Conservation (phyloP, 805 yeast genomes). For the Saccharomyces kudriavzevii region DNA sequence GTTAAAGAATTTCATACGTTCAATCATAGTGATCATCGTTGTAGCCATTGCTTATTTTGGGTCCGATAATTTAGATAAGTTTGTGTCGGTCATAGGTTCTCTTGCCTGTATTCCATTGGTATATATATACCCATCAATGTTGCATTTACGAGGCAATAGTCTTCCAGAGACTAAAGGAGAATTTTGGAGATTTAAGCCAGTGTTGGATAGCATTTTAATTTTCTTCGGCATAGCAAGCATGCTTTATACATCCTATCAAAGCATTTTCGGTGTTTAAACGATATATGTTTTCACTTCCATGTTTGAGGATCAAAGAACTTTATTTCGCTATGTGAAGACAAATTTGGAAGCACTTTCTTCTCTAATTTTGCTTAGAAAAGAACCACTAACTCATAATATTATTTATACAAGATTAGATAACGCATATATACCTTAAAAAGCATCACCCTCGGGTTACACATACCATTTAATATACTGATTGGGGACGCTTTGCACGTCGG, state of each 20-base stretch:
- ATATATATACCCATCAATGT: slow-evolving; percentile 76
- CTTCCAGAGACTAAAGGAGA: slow-evolving; percentile 14
- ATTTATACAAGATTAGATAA: not conserved
- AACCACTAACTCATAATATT: not conserved
- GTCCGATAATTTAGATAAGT: slow-evolving; percentile 58
- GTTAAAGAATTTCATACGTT: slow-evolving; percentile 55
- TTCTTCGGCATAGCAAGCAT: slow-evolving; percentile 52
- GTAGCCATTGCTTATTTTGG: slow-evolving; percentile 57
- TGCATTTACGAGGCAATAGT: slow-evolving; percentile 52
- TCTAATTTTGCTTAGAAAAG: not conserved
- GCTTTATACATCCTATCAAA: slow-evolving; percentile 60
- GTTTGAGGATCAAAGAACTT: not conserved
- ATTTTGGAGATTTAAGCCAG: slow-evolving; percentile 28
- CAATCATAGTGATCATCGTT: slow-evolving; percentile 45
- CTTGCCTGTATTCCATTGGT: slow-evolving; percentile 82
- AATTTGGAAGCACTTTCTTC: not conserved
- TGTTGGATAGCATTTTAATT: slow-evolving; percentile 42
- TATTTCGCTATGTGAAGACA: not conserved
- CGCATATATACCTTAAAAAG: not conserved
- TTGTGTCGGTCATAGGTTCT: slow-evolving; percentile 76
- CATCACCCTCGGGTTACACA: not conserved
- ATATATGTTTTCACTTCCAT: not conserved
- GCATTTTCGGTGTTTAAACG: slow-evolving; percentile 26
- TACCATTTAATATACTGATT: not conserved
- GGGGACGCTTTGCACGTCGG: not conserved